Evolutionary conservation across 2,329 filamentous ascomycete species (phyloP).

Genomic region (Fusarium tupiense): DNA sequence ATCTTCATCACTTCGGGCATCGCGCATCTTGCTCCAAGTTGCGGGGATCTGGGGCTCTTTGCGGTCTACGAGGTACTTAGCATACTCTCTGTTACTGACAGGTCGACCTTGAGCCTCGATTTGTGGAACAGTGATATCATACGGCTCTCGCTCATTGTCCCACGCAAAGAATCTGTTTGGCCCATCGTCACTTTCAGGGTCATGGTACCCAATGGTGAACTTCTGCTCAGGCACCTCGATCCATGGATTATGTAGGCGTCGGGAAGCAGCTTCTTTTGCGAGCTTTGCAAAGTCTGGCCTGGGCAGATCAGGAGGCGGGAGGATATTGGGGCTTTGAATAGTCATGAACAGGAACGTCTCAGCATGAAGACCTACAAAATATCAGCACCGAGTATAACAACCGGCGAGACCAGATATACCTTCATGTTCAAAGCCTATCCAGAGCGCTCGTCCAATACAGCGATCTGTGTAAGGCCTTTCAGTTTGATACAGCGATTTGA

Average conservation of each 20-base stretch:
- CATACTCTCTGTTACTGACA: constrained; percentile 24
- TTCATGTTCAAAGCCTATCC: constrained; percentile 34
- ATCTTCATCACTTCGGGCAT: not conserved
- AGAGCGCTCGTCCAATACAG: constrained; percentile 11
- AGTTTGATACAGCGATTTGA: not conserved
- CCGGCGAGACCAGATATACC: not conserved
- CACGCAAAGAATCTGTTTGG: constrained; percentile 25
- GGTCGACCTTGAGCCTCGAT: constrained; percentile 15
- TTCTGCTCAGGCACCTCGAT: not conserved
- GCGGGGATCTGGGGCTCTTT: not conserved
- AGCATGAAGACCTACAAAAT: constrained; percentile 6
- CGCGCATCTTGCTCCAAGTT: constrained; percentile 2
- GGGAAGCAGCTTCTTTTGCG: constrained; percentile 14
- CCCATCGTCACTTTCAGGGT: constrained; percentile 5
- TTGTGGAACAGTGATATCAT: not conserved
- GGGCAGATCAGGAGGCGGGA: not conserved
- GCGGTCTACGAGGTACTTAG: not conserved
- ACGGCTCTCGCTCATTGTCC: constrained; percentile 30
- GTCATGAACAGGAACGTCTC: constrained; percentile 34
- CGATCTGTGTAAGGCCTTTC: not conserved
- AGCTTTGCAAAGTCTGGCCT: constrained; percentile 13
- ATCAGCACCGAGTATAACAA: not conserved
- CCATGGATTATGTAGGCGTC: constrained; percentile 6
- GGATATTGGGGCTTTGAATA: constrained; percentile 9
- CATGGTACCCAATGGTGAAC: constrained; percentile 11